phyloP scores from a whole-genome alignment of 768 basidiomycete species.

The Tulasnella sp. region DNA sequence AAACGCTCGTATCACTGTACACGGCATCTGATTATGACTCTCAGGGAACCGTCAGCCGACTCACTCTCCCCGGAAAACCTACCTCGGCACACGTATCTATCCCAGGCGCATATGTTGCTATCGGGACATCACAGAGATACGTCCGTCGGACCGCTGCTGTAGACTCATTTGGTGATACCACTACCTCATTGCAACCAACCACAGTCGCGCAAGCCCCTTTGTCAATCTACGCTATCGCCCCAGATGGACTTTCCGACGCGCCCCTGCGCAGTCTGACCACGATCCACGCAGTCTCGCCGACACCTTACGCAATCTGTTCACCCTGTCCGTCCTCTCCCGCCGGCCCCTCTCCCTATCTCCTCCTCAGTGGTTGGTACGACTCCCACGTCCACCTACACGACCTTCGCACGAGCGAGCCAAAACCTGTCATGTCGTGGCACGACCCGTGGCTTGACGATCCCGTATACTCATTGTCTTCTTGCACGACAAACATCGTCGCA shows the following conservation, averaged over 20 bases:
- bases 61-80: no score
- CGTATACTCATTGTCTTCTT: slow-evolving; percentile 68
- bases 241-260: no score
- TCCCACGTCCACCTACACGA: slow-evolving; percentile 65
- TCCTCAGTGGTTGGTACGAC: slow-evolving; percentile 79
- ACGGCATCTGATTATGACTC: no score
- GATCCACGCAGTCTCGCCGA: slow-evolving; percentile 19
- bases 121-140: background rate
- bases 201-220: no score
- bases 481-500: slow-evolving; percentile 54
- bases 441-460: slow-evolving; percentile 63
- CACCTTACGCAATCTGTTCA: slow-evolving; percentile 50
- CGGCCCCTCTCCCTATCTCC: slow-evolving; percentile 55
- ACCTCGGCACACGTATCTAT: no score
- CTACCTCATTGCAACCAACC: no score
- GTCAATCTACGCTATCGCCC: no score
- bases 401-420: slow-evolving; percentile 42
- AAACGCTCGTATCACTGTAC: no score
- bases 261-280: slow-evolving; percentile 27
- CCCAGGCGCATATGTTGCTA: background rate
- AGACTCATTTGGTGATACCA: no score
- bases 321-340: slow-evolving; percentile 54
- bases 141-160: no score
- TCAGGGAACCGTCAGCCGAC: no score
- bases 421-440: slow-evolving; percentile 47